Evolutionary conservation across 2,329 filamentous ascomycete species (phyloP), one percentile per base, ranked within the genome.

Genomic region (Arthrinium phaeospermum): DNA sequence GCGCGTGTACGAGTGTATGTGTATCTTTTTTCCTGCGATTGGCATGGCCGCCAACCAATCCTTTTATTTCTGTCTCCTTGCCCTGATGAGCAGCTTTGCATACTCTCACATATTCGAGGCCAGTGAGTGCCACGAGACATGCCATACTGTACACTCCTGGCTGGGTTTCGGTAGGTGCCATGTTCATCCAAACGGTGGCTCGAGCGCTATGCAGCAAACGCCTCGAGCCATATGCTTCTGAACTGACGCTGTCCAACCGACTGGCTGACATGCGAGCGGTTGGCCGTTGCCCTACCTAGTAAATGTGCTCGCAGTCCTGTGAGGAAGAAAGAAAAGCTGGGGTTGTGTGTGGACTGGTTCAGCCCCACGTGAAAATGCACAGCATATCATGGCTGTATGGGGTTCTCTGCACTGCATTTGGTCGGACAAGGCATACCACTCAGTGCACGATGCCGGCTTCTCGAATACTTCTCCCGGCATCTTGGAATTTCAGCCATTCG

Each of bases 381-480:
- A 41, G 57, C 57, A 64, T 41, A 64, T 37, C 57, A 41, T 41
- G 57, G 57, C 34, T 41, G 57, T 22, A 41, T 64, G 34, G 51
- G 14, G 4, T 64, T 34, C 57, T 41, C 34, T 64, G 16, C 57
- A 24, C 34, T 41, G 27, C 57, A 41, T 4, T 12, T 64, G 34
- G 57, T 41, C 34, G 22, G 57, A 64, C 57, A 64, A 41, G 19
- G 19, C 4, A 41, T 41, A n/a, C 57, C 19, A n/a, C 34, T 24
- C 13, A 13, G 57, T 41, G 46, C 67, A 49, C 3, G 27, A 46
- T 44, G 24, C 67, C 67, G 45, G 45, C 67, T 69, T 69, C 45
- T 49, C 27, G 67, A 49, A 69, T 24, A 34, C 67, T 46, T 34
- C 45, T 69, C 45, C 67, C 45, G 67, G 47, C n/a, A 41, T 69